Base-by-base conservation (phyloP, 176 grass and related monocot genomes). In the Pontederia paniculata region DNA sequence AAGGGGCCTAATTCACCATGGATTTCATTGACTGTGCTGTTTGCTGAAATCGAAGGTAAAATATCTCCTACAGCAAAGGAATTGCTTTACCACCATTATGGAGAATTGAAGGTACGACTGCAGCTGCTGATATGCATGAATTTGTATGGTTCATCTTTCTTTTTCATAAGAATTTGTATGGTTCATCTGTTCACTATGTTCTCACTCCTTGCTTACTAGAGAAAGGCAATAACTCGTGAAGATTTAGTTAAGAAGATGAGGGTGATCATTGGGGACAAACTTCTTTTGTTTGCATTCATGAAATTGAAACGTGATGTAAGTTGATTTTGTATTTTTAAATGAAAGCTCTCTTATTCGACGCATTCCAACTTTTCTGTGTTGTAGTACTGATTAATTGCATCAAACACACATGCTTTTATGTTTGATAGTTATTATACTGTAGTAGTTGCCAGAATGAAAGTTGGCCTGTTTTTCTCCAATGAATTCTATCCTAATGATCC, bases 171-270 rank as follows among this genome's bases (percentile, higher is more conserved):
- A 45, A 67, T 44, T 48, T 31, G 53, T 21, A 18, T 10, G 13
- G 42, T 68, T 37, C 66, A 61, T 52, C 44, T 74, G 73, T 57
- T 55, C 46, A 23, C 23, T 53, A 44, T 62, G 21, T 54, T 60
- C 48, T 17, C 10, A 17, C 65, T 50, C 57, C 12, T 45, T 68
- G 13, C 21, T 20, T 73, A 16, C 16, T 72, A 95, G 81, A 80
- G 69, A 55, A 82, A 67, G 12, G 72, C 61, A 68, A 84, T 95
- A 66, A 77, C 72, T 41, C 76, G 84, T 50, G 81, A 76, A 67
- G 72, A 88, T 62, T 73, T 95, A 57, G 77, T 95, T 21, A 82
- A 74, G 61, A 84, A 81, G 28, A 88, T 85, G 58, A 85, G 77
- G 71, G 52, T 79, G 51, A 64, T 85, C 64, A 81, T 88, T 44